These are phyloP conservation scores for Priceomyces haplophilus DNA, from an alignment of 805 yeast genomes.

Conservation along the genomic window DNA sequence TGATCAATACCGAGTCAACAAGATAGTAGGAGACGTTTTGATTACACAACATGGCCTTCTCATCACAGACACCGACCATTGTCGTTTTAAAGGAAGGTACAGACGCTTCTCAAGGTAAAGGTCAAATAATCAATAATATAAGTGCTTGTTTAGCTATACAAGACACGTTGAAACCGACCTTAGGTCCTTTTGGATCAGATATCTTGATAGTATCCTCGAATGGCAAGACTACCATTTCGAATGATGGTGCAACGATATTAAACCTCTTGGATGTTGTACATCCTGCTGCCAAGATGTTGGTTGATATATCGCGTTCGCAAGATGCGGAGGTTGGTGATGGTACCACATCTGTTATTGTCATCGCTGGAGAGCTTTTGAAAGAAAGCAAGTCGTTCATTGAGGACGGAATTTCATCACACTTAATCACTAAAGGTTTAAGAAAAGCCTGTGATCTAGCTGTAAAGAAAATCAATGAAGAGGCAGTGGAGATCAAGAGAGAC, in stretches of 20 bases:
- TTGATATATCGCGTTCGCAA: slow-evolving; percentile 92
- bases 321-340: slow-evolving; percentile 99
- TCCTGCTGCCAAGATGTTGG: slow-evolving; percentile 96
- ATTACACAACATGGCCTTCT: slow-evolving; percentile 63
- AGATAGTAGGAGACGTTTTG: not conserved
- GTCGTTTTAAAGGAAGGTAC: slow-evolving; percentile 98
- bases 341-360: slow-evolving; percentile 91
- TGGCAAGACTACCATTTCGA: slow-evolving; percentile 91
- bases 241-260: slow-evolving; percentile 96
- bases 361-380: slow-evolving; percentile 92
- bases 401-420: slow-evolving; percentile 91
- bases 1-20: slow-evolving; percentile 2
- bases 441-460: slow-evolving; percentile 78
- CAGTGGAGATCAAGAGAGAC: slow-evolving; percentile 61
- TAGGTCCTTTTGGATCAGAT: slow-evolving; percentile 97
- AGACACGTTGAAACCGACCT: slow-evolving; percentile 89
- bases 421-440: slow-evolving; percentile 83
- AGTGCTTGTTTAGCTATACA: slow-evolving; percentile 97
- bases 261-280: slow-evolving; percentile 92
- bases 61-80: slow-evolving; percentile 95
- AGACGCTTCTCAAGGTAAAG: slow-evolving; percentile 93
- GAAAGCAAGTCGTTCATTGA: slow-evolving; percentile 89
- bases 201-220: slow-evolving; percentile 79
- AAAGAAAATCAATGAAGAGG: slow-evolving; percentile 65
- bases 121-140: slow-evolving; percentile 91